Conservation (phyloP, 768 basidiomycete genomes). For the Botryobasidium botryosum region DNA sequence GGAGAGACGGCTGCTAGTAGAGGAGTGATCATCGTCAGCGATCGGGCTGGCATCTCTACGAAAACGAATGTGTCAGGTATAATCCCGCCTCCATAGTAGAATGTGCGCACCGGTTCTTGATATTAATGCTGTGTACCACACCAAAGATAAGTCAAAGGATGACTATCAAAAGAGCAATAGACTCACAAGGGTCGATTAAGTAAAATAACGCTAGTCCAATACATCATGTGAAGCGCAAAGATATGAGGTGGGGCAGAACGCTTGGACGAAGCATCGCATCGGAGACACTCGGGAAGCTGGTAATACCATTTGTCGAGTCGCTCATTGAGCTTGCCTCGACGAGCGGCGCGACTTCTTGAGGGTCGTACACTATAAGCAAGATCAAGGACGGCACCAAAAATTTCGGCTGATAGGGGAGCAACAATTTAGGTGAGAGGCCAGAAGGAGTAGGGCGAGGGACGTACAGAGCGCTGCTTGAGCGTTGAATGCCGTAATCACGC, state of each 20-base stretch:
- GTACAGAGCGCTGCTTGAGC: too few species aligned
- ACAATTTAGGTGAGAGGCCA: not conserved
- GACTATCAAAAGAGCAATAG: not conserved
- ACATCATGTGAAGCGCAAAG: constrained; percentile 17
- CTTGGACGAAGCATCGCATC: constrained; percentile 14
- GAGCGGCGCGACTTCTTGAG: constrained; percentile 15
- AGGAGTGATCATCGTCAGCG: constrained; percentile 12
- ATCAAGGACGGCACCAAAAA: constrained; percentile 13
- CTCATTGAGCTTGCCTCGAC: constrained; percentile 14
- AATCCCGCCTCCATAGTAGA: too few species aligned
- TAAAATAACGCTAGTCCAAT: constrained; percentile 18
- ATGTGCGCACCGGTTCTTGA: constrained; percentile 4
- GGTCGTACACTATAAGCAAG: constrained; percentile 18
- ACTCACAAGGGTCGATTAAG: constrained; percentile 20
- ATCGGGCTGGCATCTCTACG: not conserved
- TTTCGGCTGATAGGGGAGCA: not conserved
- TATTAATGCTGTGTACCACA: constrained; percentile 7
- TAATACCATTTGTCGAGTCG: constrained; percentile 20
- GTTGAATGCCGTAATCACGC: too few species aligned
- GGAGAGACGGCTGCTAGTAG: not conserved
- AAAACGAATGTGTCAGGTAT: too few species aligned
- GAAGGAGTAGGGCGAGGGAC: too few species aligned
- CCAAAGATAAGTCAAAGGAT: not conserved
- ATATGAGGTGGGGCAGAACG: constrained; percentile 15
- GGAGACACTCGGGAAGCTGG: constrained; percentile 15